Evolutionary conservation across 805 yeast species (phyloP).

Genomic region (Jamesozyma lodderae): DNA sequence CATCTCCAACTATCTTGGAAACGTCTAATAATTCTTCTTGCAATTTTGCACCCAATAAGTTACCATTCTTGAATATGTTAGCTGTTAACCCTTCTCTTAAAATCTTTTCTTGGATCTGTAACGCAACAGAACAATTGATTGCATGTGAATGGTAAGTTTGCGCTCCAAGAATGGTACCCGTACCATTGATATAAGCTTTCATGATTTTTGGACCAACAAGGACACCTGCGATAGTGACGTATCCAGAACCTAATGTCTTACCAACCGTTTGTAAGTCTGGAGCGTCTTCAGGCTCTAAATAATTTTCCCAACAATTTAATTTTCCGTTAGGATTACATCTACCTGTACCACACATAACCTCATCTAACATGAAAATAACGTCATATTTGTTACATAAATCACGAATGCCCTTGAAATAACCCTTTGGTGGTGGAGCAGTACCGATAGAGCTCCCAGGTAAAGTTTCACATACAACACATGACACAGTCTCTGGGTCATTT

Average conservation of each 20-base stretch:
- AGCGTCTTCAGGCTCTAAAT: conserved; percentile 29
- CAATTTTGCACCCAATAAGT: conserved; percentile 33
- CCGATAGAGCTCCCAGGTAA: conserved; percentile 42
- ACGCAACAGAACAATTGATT: conserved; percentile 39
- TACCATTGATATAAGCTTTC: conserved; percentile 33
- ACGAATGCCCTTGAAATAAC: conserved; percentile 39
- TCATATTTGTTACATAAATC: conserved; percentile 45
- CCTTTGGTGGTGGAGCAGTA: conserved; percentile 37
- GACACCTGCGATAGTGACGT: conserved; percentile 41
- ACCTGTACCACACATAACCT: conserved; percentile 52
- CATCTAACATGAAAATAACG: conserved; percentile 42
- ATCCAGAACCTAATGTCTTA: conserved; percentile 43
- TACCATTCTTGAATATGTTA: conserved; percentile 38
- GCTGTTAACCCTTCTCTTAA: conserved; percentile 29
- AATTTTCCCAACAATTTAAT: conserved; percentile 40
- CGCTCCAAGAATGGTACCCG: conserved; percentile 36
- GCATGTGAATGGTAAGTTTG: conserved; percentile 46
- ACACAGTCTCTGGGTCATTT: conserved; percentile 37
- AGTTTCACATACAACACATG: conserved; percentile 38
- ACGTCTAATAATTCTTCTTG: conserved; percentile 28
- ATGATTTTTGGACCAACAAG: conserved; percentile 35
- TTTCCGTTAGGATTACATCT: conserved; percentile 37
- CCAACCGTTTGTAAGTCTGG: conserved; percentile 45
- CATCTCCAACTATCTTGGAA: conserved; percentile 42
- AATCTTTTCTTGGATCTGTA: conserved; percentile 39